Percentiles rank a stretch among this genome's conserved stretches.
Conservation (phyloP, 2,329 filamentous ascomycete species). For the Talaromyces sp. region DNA sequence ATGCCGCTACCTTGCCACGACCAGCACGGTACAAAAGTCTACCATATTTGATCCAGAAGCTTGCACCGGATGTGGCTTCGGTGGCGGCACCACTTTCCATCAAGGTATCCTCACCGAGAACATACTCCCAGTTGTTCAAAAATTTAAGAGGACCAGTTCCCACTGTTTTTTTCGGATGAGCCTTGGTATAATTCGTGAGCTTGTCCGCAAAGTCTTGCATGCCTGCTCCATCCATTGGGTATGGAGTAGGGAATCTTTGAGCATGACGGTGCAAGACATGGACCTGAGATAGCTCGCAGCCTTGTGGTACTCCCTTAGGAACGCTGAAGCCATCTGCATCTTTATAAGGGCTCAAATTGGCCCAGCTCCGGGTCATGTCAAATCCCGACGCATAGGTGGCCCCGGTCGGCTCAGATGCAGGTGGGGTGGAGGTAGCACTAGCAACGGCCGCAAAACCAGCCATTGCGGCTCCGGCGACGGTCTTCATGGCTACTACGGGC, state of each 20-base stretch:
- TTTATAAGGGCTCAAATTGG: constrained; percentile 36
- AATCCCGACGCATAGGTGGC: constrained; percentile 31
- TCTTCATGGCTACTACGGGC: background rate
- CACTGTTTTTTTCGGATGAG: constrained; percentile 22
- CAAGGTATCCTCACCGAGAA: constrained; percentile 48
- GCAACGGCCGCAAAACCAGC: background rate
- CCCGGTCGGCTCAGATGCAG: constrained; percentile 26
- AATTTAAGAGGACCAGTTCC: constrained; percentile 56
- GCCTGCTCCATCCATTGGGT: constrained; percentile 53
- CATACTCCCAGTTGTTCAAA: constrained; percentile 56
- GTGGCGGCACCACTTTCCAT: constrained; percentile 54
- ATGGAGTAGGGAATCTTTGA: constrained; percentile 54
- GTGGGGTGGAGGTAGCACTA: background rate
- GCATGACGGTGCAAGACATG: constrained; percentile 60
- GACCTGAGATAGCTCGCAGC: constrained; percentile 59
- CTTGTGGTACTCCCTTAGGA: constrained; percentile 52
- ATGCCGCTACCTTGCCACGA: constrained; percentile 49
- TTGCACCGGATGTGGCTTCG: constrained; percentile 54
- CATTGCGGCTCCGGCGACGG: background rate
- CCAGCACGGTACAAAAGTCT: constrained; percentile 56
- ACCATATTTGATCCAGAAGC: constrained; percentile 60
- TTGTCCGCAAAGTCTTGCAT: constrained; percentile 57
- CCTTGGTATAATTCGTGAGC: constrained; percentile 28
- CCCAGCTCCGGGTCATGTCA: constrained; percentile 36
- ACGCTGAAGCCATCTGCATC: constrained; percentile 28